A percentile compares a stretch with the other conserved stretches of the same genome.
Conservation (phyloP, 75 land plant species). For the Azolla pinnata region DNA sequence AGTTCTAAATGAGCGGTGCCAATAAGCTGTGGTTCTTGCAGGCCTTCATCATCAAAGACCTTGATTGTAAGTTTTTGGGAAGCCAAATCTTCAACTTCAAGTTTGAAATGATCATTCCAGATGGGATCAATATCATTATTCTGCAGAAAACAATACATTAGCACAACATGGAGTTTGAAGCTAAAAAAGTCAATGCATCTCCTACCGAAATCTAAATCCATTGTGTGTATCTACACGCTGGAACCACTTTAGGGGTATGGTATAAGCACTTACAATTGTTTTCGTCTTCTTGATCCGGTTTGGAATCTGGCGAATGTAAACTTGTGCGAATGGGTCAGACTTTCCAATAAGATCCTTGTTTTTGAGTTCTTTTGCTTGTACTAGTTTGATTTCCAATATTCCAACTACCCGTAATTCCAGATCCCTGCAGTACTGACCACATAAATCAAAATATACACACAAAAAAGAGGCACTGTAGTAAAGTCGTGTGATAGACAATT, state of each 20-base stretch:
- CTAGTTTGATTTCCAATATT: conserved; percentile 73
- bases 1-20: conserved; percentile 58
- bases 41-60: conserved; percentile 73
- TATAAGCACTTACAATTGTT: conserved; percentile 62
- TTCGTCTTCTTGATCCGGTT: conserved; percentile 73
- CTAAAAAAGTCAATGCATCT: no score
- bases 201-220: no score
- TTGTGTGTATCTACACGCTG: no score
- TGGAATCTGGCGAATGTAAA: conserved; percentile 60
- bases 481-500: not conserved
- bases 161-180: not conserved
- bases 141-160: conserved; percentile 29
- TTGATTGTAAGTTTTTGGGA: conserved; percentile 61
- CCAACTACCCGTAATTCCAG: conserved; percentile 75
- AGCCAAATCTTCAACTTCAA: conserved; percentile 69
- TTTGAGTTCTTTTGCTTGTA: conserved; percentile 70
- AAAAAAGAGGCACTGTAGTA: not conserved
- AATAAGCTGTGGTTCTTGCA: conserved; percentile 60
- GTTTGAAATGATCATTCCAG: conserved; percentile 90
- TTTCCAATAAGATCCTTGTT: conserved; percentile 76
- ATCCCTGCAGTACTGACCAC: conserved; percentile 25
- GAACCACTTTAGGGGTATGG: no score
- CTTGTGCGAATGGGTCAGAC: conserved; percentile 82
- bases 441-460: not conserved
- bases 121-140: conserved; percentile 68